Evolutionary conservation across 2,329 filamentous ascomycete genomes (phyloP), one percentile per base, ranked within the genome.

Genomic region (Trichoderma oligosporum): DNA sequence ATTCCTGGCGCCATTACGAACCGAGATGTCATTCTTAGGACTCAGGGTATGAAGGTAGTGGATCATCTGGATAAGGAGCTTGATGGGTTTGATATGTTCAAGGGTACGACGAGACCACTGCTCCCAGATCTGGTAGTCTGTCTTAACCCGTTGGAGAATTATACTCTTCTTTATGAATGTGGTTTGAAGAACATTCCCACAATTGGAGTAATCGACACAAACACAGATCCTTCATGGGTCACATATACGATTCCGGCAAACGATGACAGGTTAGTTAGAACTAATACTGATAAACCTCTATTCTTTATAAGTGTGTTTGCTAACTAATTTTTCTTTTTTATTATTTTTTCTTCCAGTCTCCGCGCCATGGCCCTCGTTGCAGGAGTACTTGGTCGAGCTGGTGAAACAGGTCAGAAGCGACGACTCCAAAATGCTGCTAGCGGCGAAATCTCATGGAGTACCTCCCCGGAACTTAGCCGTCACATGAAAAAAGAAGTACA

Each of bases 211-310:
- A 88, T 97, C 64, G 94, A 99, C 73, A 97, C 94, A 1, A 89
- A 99, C 72, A 87, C 86, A 2, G 89, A 97, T 73, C 90, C 94
- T 0, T 90, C 90, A 0, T 93, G 89, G 84, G 91, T 97, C 49
- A 97, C 94, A 4, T 99, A 99, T 70, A 89, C 89, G 12, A 97
- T 99, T 64, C 94, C 94, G 2, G 91, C 91, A 49, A 99, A 99
- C 71, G 94, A 99, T 69, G 94, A 99, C 79, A 91, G 87, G 87
- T 90, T 71, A 68, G 79, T 70, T 44, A n/a, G 35, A 22, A 1
- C 4, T 14, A 6, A 4, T 22, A 3, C 2, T n/a, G n/a, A n/a
- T n/a, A 12, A 18, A 8, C 33, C 6, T 38, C 22, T 25, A 44
- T 8, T 7, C 14, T 16, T 35, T 4, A 11, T 39, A 18, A 14